These are phyloP conservation scores for Trametes cinnabarina DNA, from an alignment of 768 basidiomycete species.

Conservation along the genomic window DNA sequence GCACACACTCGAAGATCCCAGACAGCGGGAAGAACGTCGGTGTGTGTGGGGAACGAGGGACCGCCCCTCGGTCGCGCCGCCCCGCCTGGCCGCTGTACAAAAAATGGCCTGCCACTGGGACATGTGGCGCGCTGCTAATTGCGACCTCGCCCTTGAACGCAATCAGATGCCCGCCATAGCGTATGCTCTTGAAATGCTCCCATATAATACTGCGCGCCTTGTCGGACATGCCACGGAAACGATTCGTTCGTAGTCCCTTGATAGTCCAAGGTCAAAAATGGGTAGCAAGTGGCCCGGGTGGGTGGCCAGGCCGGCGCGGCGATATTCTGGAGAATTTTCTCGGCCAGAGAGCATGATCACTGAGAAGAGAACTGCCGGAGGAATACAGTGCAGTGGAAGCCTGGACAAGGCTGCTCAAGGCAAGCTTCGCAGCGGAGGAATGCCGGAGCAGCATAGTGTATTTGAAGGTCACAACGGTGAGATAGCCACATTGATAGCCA, in stretches of 20 bases:
- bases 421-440: constrained; percentile 1
- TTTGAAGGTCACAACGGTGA: background rate
- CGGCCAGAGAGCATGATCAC: background rate
- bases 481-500: background rate
- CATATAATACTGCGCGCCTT: background rate
- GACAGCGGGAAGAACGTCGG: constrained; percentile 10
- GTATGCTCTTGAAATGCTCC: background rate
- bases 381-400: constrained; percentile 6
- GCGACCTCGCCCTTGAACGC: constrained; percentile 6
- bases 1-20: constrained; percentile 3
- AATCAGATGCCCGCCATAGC: background rate
- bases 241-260: no score
- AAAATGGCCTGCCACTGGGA: constrained; percentile 5
- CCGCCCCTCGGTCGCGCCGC: background rate
- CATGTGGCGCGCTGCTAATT: background rate
- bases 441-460: background rate
- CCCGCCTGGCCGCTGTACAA: constrained; percentile 5
- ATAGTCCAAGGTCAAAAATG: no score
- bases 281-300: background rate
- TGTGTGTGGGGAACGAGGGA: constrained; percentile 1
- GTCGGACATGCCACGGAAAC: background rate
- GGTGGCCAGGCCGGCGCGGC: constrained; percentile 4
- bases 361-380: background rate
- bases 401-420: background rate
- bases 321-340: constrained; percentile 10